phyloP scores from a whole-genome alignment of 768 basidiomycete genomes.

The Leucosporidium scottii region DNA sequence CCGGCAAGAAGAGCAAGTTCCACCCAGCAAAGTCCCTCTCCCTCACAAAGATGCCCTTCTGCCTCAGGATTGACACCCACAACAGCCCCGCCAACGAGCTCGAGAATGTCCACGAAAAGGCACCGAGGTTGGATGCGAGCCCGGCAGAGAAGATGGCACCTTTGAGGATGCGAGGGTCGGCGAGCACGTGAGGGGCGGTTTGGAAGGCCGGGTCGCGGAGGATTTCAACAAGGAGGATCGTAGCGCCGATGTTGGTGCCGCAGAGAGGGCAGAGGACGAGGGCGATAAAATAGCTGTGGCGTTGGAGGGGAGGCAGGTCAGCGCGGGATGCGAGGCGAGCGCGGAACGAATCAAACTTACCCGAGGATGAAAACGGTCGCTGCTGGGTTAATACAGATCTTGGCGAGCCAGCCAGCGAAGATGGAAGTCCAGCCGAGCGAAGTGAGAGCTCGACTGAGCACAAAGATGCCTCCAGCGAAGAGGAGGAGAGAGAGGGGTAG shows the following conservation, averaged over 20 bases:
- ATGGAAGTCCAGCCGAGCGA: conserved; percentile 81
- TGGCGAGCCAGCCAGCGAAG: conserved; percentile 60
- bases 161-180: conserved; percentile 37
- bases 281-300: conserved; percentile 47
- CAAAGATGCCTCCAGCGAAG: conserved; percentile 91
- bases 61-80: conserved; percentile 65
- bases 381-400: conserved; percentile 50
- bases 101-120: conserved; percentile 79
- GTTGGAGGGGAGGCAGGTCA: conserved; percentile 39
- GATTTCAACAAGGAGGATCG: conserved; percentile 77
- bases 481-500: conserved; percentile 62
- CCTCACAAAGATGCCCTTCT: conserved; percentile 61
- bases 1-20: conserved; percentile 60
- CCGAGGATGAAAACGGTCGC: conserved; percentile 61
- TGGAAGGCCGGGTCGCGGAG: conserved; percentile 45
- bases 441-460: conserved; percentile 76
- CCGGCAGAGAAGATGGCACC: conserved; percentile 61
- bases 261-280: conserved; percentile 46
- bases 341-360: conserved; percentile 42
- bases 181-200: conserved; percentile 13
- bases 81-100: conserved; percentile 81
- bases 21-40: conserved; percentile 62
- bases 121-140: conserved; percentile 81
- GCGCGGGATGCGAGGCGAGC: neutral
- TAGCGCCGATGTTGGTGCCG: conserved; percentile 86